Conservation (phyloP, 108 stramenopile species). For the Pinguiococcus pyrenoidosus region DNA sequence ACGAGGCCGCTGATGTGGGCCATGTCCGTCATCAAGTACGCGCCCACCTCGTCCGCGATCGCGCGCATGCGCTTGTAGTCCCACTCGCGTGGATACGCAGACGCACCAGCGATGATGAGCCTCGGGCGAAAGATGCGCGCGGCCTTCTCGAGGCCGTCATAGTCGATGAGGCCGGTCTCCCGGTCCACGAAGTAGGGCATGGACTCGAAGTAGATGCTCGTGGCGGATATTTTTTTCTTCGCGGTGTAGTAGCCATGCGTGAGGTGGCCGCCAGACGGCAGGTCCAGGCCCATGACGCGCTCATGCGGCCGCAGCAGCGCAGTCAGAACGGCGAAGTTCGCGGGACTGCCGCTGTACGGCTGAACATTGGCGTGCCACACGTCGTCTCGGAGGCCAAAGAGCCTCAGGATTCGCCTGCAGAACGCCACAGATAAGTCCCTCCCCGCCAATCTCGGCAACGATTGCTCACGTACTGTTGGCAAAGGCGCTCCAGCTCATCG, state of each 20-base stretch:
- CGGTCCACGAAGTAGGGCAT: conserved; percentile 33
- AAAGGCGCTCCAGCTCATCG: conserved; percentile 32
- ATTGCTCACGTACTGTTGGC: conserved; percentile 10
- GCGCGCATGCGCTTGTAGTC: conserved; percentile 32
- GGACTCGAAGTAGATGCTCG: conserved; percentile 35
- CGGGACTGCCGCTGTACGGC: conserved; percentile 36
- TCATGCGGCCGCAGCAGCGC: conserved; percentile 36
- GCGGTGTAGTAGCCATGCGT: conserved; percentile 36
- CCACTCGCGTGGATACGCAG: conserved; percentile 38
- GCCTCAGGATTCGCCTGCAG: conserved; percentile 82
- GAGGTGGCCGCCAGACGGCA: conserved; percentile 36
- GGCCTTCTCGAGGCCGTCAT: conserved; percentile 5
- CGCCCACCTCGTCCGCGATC: conserved; percentile 32
- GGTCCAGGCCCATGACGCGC: conserved; percentile 36
- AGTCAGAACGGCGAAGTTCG: conserved; percentile 39
- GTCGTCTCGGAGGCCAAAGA: not conserved
- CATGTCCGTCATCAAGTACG: conserved; percentile 35
- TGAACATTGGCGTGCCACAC: conserved; percentile 36
- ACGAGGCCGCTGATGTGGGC: conserved; percentile 31
- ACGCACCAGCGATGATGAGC: conserved; percentile 24
- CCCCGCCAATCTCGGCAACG: no score
- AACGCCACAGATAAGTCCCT: no score
- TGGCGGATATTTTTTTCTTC: conserved; percentile 28
- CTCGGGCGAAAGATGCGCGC: not conserved
- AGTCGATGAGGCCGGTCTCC: conserved; percentile 28